Percentiles rank a stretch among this genome's conserved stretches.
Evolutionary conservation across 2,329 filamentous ascomycete species (phyloP).

Genomic region (Verticillium isaacii): DNA sequence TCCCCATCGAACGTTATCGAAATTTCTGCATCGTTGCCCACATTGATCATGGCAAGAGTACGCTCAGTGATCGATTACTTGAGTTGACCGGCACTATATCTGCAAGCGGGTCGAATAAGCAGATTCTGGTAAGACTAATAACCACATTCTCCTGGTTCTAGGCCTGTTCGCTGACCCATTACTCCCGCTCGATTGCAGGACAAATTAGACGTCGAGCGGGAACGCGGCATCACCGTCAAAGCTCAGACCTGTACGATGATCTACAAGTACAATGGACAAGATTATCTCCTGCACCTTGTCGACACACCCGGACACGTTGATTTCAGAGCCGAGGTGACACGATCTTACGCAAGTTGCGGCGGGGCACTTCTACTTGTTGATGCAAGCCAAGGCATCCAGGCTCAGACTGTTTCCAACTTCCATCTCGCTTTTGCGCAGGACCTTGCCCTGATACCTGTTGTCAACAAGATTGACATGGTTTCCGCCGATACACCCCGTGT

Average conservation of each 20-base stretch:
- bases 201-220: conserved; percentile 93
- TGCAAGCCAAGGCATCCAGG: conserved; percentile 93
- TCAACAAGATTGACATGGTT: conserved; percentile 95
- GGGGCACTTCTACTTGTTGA: conserved; percentile 90
- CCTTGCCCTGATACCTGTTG: conserved; percentile 78
- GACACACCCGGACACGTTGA: conserved; percentile 98
- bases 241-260: conserved; percentile 98
- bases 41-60: conserved; percentile 98
- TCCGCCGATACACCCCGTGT: conserved; percentile 84
- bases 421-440: conserved; percentile 94
- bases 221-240: conserved; percentile 93
- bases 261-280: conserved; percentile 77
- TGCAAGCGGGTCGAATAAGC: conserved; percentile 77
- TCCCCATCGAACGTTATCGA: conserved; percentile 74
- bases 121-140: conserved; percentile 60
- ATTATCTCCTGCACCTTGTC: conserved; percentile 92
- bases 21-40: conserved; percentile 99
- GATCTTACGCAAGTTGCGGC: conserved; percentile 93
- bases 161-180: neutral
- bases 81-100: conserved; percentile 93
- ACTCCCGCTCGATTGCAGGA: conserved; percentile 43
- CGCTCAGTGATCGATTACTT: conserved; percentile 84
- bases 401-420: conserved; percentile 97
- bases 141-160: neutral
- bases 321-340: conserved; percentile 91